Conservation (phyloP, 1,284 basidiomycete genomes). For the Ganoderma multipileum region DNA sequence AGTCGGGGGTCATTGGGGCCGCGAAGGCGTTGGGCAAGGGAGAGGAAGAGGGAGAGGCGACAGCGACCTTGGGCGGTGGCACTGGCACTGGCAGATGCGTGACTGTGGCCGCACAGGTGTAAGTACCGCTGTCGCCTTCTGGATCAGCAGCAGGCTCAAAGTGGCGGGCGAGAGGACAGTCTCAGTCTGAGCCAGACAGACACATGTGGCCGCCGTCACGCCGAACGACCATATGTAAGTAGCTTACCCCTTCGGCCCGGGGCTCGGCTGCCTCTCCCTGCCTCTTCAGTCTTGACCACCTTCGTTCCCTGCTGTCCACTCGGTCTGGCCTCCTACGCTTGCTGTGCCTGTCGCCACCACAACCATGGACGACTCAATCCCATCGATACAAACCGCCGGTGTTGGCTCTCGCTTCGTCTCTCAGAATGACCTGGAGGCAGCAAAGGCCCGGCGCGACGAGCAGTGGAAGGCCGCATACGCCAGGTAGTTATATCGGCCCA, state of each 20-base stretch:
- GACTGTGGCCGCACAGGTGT: constrained; percentile 24
- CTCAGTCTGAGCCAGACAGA: background rate
- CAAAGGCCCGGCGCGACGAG: constrained; percentile 78
- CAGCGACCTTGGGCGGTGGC: constrained; percentile 12
- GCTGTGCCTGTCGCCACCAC: background rate
- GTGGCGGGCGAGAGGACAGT: constrained; percentile 16
- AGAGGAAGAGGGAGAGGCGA: constrained; percentile 15
- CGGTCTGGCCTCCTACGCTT: background rate
- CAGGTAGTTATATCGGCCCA: constrained; percentile 52
- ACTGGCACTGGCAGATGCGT: constrained; percentile 17
- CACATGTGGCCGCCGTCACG: background rate
- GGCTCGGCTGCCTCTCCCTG: background rate
- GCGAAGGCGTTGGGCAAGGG: constrained; percentile 26
- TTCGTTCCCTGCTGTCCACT: no score
- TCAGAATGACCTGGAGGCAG: constrained; percentile 81
- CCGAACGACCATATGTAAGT: background rate
- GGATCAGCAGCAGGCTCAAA: constrained; percentile 13
- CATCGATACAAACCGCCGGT: constrained; percentile 67
- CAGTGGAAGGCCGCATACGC: constrained; percentile 95
- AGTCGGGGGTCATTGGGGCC: constrained; percentile 29
- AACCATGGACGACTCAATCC: constrained; percentile 54
- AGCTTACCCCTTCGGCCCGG: constrained; percentile 8
- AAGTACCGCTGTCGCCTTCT: constrained; percentile 19
- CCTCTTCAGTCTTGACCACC: background rate
- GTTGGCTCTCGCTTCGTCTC: constrained; percentile 84